These are phyloP conservation scores for Bothriochloa decipiens DNA, from an alignment of 176 grass and related monocot species.

Conservation along the genomic window DNA sequence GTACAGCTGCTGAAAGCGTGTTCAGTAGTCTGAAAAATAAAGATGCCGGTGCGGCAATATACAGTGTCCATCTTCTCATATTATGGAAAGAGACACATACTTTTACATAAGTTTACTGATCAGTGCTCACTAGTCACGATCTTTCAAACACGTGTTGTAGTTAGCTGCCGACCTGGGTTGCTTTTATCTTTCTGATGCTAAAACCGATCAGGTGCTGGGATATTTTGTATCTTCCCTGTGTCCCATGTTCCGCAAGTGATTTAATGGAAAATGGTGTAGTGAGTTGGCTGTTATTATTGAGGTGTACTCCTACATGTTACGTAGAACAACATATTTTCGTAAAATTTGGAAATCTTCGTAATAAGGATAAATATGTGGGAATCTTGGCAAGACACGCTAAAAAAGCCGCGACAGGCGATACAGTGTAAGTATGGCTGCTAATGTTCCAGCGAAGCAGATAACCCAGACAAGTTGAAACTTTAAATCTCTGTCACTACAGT, in stretches of 20 bases:
- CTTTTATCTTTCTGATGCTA: background rate
- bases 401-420: background rate
- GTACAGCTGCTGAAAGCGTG: background rate
- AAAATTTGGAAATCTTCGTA: background rate
- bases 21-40: slow-evolving; percentile 20
- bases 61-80: background rate
- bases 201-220: background rate
- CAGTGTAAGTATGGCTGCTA: background rate
- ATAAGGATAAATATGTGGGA: background rate
- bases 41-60: background rate
- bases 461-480: background rate
- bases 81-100: background rate
- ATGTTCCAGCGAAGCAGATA: no score
- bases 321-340: background rate
- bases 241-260: background rate
- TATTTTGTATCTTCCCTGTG: background rate
- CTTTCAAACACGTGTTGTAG: background rate
- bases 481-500: background rate
- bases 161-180: background rate
- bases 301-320: background rate
- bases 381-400: background rate
- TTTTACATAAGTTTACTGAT: background rate
- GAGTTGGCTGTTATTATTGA: background rate
- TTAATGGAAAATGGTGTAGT: background rate
- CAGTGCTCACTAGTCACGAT: background rate